Evolutionary conservation across 495 filamentous ascomycete species (phyloP), one percentile per base, ranked within the genome.

Genomic region (Delitschia confertaspora): DNA sequence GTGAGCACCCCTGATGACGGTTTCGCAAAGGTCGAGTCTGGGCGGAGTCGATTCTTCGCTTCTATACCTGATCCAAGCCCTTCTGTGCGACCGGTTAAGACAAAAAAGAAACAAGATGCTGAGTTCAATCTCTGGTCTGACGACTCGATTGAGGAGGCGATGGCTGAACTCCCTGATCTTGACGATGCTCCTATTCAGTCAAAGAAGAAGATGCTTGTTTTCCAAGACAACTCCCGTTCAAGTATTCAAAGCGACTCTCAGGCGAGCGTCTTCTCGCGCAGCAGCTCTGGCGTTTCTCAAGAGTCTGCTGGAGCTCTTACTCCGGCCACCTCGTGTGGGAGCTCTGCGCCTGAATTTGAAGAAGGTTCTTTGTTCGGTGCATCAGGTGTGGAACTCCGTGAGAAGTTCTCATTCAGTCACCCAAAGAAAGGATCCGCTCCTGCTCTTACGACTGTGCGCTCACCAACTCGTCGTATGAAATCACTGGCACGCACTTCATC

Each of bases 111-210:
- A 30, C 66, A 67, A 5, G 64, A 63, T 4, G 48, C 33, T 1
- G 48, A 56, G 9, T 36, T 82, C 42, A 71, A 72, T 30, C 67
- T 84, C 3, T 83, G 73, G 54, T 83, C 80, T 1, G 81, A 85
- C 51, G 80, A 83, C 45, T 68, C 75, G 1, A 65, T 76, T 14
- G 78, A 79, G 44, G 78, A 79, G 29, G 74, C 73, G 17, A 72
- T 77, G 65, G 68, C 72, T 5, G 65, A 69, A 42, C 49, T 76
- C 34, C 60, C 69, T 14, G 68, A 75, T 42, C 63, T 68, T 27
- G 43, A 43, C 1, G 50, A 65, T 8, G 30, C 40, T 21, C 8
- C 33, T 14, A 36, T 59, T 19, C 59, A 60, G 32, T 31, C 51
- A n/a, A 59, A 59, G 17, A 62, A 63, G 48, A 56, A 51, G 40